Evolutionary conservation across 768 basidiomycete genomes (phyloP).

Genomic region (Hericium erinaceus): DNA sequence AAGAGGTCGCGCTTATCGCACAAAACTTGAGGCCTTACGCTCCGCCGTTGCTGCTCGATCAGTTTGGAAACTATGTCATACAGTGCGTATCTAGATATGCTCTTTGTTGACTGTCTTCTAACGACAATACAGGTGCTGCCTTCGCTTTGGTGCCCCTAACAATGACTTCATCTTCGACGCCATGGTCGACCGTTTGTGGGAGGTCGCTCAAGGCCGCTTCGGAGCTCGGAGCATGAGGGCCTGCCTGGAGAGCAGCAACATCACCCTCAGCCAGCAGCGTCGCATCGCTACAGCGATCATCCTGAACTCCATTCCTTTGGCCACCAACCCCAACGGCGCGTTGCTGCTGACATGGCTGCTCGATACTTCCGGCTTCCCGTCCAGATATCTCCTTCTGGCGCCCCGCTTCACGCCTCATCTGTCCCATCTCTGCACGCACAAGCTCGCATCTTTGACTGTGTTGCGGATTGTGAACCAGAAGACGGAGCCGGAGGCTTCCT

Average conservation of each 20-base stretch:
- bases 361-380: conserved; percentile 89
- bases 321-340: conserved; percentile 96
- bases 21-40: conserved; percentile 85
- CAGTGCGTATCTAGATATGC: conserved; percentile 45
- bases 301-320: conserved; percentile 93
- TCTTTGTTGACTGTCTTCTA: not conserved
- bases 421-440: conserved; percentile 96
- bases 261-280: conserved; percentile 84
- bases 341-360: conserved; percentile 93
- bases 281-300: conserved; percentile 92
- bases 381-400: conserved; percentile 89
- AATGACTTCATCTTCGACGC: conserved; percentile 98
- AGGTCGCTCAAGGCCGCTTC: conserved; percentile 94
- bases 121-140: conserved; percentile 54
- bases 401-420: conserved; percentile 95
- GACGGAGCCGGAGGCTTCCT: conserved; percentile 82
- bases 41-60: conserved; percentile 89
- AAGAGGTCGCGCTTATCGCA: conserved; percentile 79
- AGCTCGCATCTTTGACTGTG: conserved; percentile 90
- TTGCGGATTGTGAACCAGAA: conserved; percentile 95
- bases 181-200: conserved; percentile 97
- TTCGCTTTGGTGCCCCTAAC: conserved; percentile 81
- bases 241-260: conserved; percentile 85
- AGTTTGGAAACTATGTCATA: conserved; percentile 89
- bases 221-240: conserved; percentile 97